Percentiles rank a stretch among this genome's conserved stretches.
These are phyloP conservation scores for Pestalotiopsis sp. DNA, from an alignment of 2,329 filamentous ascomycete species.

Conservation along the genomic window DNA sequence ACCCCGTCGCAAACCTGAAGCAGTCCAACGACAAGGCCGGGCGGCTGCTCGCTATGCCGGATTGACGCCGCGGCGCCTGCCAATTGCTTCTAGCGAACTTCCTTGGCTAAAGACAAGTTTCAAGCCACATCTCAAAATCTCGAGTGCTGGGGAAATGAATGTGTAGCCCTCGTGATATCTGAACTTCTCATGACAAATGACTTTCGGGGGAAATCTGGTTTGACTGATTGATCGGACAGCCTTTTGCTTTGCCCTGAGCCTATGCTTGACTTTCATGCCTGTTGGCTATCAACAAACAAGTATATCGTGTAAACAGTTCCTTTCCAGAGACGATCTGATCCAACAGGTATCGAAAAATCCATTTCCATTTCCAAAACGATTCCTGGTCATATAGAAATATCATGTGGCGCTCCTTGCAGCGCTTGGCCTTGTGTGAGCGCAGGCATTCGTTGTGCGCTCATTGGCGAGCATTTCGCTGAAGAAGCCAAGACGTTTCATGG, in stretches of 20 bases:
- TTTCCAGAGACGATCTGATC: too few species aligned
- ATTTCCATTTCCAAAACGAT: too few species aligned
- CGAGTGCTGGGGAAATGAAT: not conserved
- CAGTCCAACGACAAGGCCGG: slow-evolving; percentile 2
- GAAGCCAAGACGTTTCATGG: slow-evolving; percentile 7
- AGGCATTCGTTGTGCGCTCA: not conserved
- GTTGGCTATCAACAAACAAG: too few species aligned
- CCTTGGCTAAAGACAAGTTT: not conserved
- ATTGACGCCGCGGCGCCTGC: not conserved
- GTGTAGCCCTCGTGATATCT: not conserved
- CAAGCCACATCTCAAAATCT: not conserved
- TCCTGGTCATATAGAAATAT: not conserved
- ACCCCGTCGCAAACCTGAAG: slow-evolving; percentile 10
- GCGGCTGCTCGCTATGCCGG: not conserved
- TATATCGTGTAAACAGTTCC: too few species aligned
- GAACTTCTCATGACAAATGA: too few species aligned
- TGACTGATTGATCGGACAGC: not conserved
- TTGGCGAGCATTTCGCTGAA: not conserved
- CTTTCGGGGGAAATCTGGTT: not conserved
- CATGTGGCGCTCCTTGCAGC: not conserved
- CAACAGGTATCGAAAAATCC: too few species aligned
- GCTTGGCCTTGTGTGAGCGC: slow-evolving; percentile 5
- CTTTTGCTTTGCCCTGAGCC: not conserved
- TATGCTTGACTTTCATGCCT: too few species aligned
- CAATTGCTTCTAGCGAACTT: not conserved